phyloP scores from a whole-genome alignment of 2,329 filamentous ascomycete species.

The Clarireedia hainanense region DNA sequence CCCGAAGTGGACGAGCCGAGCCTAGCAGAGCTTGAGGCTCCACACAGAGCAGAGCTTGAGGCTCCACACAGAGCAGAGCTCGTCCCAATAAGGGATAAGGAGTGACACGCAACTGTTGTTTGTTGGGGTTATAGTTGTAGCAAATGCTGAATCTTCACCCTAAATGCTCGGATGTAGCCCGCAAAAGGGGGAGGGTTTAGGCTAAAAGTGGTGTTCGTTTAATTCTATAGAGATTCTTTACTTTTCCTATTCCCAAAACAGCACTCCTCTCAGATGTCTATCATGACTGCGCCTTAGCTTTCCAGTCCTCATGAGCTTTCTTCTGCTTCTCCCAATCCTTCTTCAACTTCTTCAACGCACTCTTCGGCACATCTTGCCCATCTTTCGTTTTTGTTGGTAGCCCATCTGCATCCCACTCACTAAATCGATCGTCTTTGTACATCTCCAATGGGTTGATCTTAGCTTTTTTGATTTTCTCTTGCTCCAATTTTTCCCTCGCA shows the following conservation, averaged over 20 bases:
- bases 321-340: slow-evolving; percentile 91
- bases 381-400: slow-evolving; percentile 70
- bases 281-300: slow-evolving; percentile 11
- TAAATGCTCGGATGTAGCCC: no score
- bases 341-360: slow-evolving; percentile 68
- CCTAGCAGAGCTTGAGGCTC: no score
- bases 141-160: no score
- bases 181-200: no score
- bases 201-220: no score
- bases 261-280: neutral
- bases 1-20: no score
- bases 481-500: slow-evolving; percentile 38
- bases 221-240: no score
- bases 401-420: slow-evolving; percentile 76
- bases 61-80: no score
- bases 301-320: slow-evolving; percentile 65
- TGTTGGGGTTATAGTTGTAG: no score
- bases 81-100: no score
- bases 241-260: neutral
- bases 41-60: no score
- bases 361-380: slow-evolving; percentile 76
- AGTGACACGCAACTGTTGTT: no score
- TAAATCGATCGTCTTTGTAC: slow-evolving; percentile 56
- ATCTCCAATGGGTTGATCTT: slow-evolving; percentile 47
- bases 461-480: slow-evolving; percentile 45